A percentile compares a stretch with the other conserved stretches of the same genome.
Conservation (phyloP, 441 rosid species). For the Melastoma candidum region DNA sequence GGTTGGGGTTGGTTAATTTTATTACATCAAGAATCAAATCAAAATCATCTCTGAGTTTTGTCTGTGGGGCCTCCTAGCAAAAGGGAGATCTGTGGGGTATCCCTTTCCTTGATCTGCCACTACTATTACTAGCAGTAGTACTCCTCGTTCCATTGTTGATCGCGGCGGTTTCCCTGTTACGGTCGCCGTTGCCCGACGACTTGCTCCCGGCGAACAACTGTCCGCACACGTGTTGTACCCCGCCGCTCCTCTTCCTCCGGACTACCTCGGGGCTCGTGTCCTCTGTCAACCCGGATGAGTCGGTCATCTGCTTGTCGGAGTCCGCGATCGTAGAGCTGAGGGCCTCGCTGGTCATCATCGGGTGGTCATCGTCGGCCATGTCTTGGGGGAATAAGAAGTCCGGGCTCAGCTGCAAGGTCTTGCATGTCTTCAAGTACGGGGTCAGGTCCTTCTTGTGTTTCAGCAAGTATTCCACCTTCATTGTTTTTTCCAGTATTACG, state of each 20-base stretch:
- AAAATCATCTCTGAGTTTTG: no score
- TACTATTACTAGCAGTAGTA: no score
- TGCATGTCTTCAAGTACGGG: constrained; percentile 59
- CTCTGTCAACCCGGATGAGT: constrained; percentile 42
- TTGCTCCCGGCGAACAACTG: constrained; percentile 42
- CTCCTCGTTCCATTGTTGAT: constrained; percentile 39
- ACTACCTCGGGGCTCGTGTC: constrained; percentile 37
- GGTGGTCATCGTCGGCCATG: constrained; percentile 39
- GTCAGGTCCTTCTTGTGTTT: constrained; percentile 62
- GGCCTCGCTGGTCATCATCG: constrained; percentile 24
- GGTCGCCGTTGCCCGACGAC: constrained; percentile 20
- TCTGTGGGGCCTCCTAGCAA: constrained; percentile 25
- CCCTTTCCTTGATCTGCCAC: constrained; percentile 45
- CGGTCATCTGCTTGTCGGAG: constrained; percentile 62
- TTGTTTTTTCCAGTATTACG: no score
- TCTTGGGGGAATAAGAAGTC: constrained; percentile 84
- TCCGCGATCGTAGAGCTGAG: constrained; percentile 60
- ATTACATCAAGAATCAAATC: no score
- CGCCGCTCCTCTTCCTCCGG: constrained; percentile 75
- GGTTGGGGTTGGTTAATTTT: no score
- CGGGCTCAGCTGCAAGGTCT: constrained; percentile 61
- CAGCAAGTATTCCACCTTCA: constrained; percentile 78
- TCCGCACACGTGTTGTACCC: constrained; percentile 37
- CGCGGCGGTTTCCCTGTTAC: constrained; percentile 41
- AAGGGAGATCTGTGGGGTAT: constrained; percentile 90